Evolutionary conservation across 108 stramenopile species (phyloP).

Genomic region (Cyclostephanos invisitatus): DNA sequence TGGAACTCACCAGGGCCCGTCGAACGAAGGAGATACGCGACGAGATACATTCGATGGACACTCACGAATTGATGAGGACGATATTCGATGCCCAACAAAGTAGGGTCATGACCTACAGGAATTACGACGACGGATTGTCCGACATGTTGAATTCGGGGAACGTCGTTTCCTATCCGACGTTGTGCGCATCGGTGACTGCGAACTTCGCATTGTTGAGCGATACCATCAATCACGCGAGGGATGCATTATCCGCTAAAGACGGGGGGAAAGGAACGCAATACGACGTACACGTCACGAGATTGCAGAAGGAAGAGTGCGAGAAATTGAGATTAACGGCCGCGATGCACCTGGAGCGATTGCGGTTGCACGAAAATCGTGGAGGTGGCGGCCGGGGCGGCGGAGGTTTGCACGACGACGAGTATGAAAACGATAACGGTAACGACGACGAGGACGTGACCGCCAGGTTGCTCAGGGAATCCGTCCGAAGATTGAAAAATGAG

Average conservation of each 20-base stretch:
- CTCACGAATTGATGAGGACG: conserved; percentile 50
- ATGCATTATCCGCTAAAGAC: conserved; percentile 23
- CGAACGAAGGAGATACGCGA: conserved; percentile 40
- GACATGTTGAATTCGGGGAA: conserved; percentile 62
- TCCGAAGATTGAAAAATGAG: conserved; percentile 47
- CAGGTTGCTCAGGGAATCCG: conserved; percentile 52
- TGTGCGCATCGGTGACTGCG: conserved; percentile 73
- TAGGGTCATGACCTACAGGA: conserved; percentile 67
- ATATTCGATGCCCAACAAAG: conserved; percentile 69
- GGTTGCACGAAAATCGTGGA: conserved; percentile 44
- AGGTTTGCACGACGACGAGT: background rate
- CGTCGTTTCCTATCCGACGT: conserved; percentile 63
- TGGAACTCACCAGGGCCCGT: conserved; percentile 48
- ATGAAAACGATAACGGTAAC: background rate
- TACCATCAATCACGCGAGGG: conserved; percentile 60
- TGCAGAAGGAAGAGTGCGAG: conserved; percentile 74
- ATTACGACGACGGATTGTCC: conserved; percentile 59
- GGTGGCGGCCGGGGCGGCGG: conserved; percentile 3
- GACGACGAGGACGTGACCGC: conserved; percentile 4
- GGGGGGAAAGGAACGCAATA: conserved; percentile 16
- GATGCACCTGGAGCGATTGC: conserved; percentile 76
- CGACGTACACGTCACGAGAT: conserved; percentile 29
- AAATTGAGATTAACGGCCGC: conserved; percentile 85
- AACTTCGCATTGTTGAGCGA: conserved; percentile 79
- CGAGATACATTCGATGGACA: conserved; percentile 50